Base-by-base conservation (phyloP, 805 yeast genomes). In the Brettanomyces nanus region DNA sequence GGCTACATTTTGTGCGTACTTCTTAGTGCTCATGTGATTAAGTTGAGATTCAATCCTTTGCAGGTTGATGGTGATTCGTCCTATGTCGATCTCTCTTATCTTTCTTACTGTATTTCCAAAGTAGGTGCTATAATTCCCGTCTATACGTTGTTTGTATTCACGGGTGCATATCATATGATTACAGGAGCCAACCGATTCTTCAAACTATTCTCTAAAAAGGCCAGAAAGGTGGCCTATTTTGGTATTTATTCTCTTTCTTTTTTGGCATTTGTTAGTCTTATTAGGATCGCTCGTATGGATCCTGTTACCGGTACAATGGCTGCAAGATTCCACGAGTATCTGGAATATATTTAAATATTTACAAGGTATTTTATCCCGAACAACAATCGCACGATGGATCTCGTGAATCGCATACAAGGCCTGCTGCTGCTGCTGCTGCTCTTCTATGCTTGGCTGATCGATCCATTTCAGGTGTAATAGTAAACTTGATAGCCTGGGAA, bases 401-500 rank as follows among this genome's bases (percentile, higher is more conserved):
- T 33, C 3, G 49, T 30, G 17, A 41, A 42, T 42, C 59, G 54
- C 14, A 49, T 31, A 3, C 50, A 33, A 7, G 42, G 38, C n/a
- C 39, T 32, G 21, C 41, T 46, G 31, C 49, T 49, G 27, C 43
- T 42, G 19, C 48, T 51, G 37, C 45, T 21, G 6, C 13, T 30
- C 6, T n/a, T n/a, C n/a, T n/a, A n/a, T n/a, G n/a, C n/a, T n/a
- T n/a, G n/a, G n/a, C 19, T 17, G 34, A 31, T 34, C 45, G 42
- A 31, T 37, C 41, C 28, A 44, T 38, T 19, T 33, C 31, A 46
- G 67, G 72, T 48, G 77, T 85, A 38, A 81, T 71, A 14, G 92
- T 83, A 62, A 87, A 90, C 67, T 90, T 95, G 56, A 92, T 92
- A 34, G 98, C 97, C 36, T 95, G 84, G 31, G 95, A 76, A 17